These are phyloP conservation scores for Vigna trinervia DNA, from an alignment of 306 rosid species.

Conservation along the genomic window DNA sequence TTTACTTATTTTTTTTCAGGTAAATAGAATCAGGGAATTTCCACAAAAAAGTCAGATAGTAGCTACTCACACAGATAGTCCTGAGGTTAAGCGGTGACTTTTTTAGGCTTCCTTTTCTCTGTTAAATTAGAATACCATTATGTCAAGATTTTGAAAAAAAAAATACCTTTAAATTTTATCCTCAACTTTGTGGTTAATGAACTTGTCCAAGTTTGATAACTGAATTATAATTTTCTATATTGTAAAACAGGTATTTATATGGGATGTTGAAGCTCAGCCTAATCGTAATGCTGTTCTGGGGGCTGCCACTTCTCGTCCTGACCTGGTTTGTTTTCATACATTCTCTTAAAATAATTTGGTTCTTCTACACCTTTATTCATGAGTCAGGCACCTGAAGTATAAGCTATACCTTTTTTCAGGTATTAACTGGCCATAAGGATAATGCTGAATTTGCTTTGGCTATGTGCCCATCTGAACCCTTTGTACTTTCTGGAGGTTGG, in stretches of 20 bases:
- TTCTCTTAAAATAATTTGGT: background rate
- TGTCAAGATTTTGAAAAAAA: background rate
- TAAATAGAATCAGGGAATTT: slow-evolving; percentile 95
- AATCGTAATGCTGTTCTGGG: slow-evolving; percentile 85
- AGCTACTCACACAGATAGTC: slow-evolving; percentile 97
- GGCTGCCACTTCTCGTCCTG: slow-evolving; percentile 85
- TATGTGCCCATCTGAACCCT: slow-evolving; percentile 94
- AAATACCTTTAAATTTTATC: background rate
- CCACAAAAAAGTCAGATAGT: slow-evolving; percentile 75
- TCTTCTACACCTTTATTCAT: background rate
- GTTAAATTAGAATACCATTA: background rate
- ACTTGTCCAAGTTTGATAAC: slow-evolving; percentile 3
- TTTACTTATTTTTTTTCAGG: slow-evolving; percentile 56
- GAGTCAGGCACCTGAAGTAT: slow-evolving; percentile 31
- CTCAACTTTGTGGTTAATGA: background rate
- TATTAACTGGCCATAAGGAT: slow-evolving; percentile 93
- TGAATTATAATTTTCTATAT: background rate
- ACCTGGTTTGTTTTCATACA: slow-evolving; percentile 66
- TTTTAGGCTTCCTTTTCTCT: slow-evolving; percentile 21
- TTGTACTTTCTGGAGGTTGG: slow-evolving; percentile 96
- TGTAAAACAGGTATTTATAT: slow-evolving; percentile 72
- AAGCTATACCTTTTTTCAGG: slow-evolving; percentile 55
- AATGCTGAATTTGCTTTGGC: slow-evolving; percentile 98
- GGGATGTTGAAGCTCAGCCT: slow-evolving; percentile 95
- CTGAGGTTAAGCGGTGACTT: slow-evolving; percentile 65